phyloP scores from a whole-genome alignment of 2,329 filamentous ascomycete genomes.

The Arthrobotrys sphaeroides region DNA sequence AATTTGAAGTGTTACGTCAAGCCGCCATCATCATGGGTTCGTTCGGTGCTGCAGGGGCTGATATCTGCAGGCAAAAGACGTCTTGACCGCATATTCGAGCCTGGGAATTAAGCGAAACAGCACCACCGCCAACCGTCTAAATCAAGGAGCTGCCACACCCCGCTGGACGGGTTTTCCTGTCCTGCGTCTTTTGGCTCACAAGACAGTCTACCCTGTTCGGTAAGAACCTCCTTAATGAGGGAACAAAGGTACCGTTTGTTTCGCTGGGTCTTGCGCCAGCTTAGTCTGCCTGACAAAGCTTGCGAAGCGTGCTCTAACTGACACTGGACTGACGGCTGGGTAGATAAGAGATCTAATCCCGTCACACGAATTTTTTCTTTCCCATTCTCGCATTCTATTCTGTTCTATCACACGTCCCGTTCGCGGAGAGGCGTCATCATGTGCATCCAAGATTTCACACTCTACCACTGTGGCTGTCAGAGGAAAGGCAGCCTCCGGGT shows the following conservation, averaged over 20 bases:
- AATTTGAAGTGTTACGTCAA: constrained; percentile 21
- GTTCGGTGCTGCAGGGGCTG: constrained; percentile 16
- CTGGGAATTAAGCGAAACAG: constrained; percentile 20
- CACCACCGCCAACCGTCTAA: not conserved
- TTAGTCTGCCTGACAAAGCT: constrained; percentile 19
- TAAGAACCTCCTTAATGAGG: constrained; percentile 18
- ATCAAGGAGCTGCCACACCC: constrained; percentile 23
- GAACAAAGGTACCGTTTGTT: constrained; percentile 8
- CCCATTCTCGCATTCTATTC: not conserved
- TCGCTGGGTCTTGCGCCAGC: not conserved
- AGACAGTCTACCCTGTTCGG: constrained; percentile 37
- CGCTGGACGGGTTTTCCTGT: not conserved
- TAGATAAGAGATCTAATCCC: constrained; percentile 36
- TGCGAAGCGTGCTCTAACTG: not conserved
- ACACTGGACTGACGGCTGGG: not conserved
- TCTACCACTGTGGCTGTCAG: constrained; percentile 41
- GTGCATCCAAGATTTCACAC: constrained; percentile 49
- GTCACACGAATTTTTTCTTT: constrained; percentile 24
- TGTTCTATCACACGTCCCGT: not conserved
- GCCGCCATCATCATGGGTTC: constrained; percentile 4
- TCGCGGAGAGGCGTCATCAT: constrained; percentile 7
- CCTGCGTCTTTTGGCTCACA: constrained; percentile 29
- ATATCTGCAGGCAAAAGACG: not conserved
- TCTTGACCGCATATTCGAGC: not conserved
- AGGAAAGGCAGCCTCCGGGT: constrained; percentile 40